phyloP scores from a whole-genome alignment of 148 eudicot genomes.

The Cornus suecica region DNA sequence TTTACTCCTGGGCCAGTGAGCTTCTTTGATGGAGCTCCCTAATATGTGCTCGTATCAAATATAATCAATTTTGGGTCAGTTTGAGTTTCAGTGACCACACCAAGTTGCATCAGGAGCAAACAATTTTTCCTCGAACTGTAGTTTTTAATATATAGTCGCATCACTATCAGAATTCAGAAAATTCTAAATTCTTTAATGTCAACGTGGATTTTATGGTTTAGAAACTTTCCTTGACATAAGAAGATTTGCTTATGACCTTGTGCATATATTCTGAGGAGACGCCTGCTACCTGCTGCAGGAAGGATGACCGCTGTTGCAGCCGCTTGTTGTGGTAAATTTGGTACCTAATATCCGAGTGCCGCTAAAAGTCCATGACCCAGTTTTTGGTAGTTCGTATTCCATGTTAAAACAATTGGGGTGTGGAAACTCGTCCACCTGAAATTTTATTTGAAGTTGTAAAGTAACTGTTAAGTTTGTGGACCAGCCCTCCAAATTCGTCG shows the following conservation, averaged over 20 bases:
- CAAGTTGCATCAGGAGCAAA: not conserved
- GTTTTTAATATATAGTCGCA: not conserved
- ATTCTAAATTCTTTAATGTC: not conserved
- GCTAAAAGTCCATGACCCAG: not conserved
- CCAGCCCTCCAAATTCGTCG: no score
- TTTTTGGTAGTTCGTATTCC: not conserved
- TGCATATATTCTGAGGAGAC: conserved; percentile 71
- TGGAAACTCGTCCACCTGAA: no score
- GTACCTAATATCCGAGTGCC: not conserved
- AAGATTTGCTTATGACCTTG: conserved; percentile 93
- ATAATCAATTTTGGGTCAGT: not conserved
- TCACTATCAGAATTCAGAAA: no score
- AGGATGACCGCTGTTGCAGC: not conserved
- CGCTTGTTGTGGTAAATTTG: not conserved
- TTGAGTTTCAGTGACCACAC: not conserved
- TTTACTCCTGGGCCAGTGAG: not conserved
- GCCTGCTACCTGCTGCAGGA: not conserved
- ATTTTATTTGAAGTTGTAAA: no score
- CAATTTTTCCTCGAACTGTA: not conserved
- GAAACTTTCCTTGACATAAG: conserved; percentile 50
- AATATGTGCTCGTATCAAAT: not conserved
- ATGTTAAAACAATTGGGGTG: no score
- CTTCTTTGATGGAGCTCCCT: not conserved
- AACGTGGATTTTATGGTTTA: not conserved
- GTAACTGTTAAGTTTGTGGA: no score